These are phyloP conservation scores for Thoreauomyces humboldtii DNA, from an alignment of 192 early-diverging fungal genomes.

Conservation along the genomic window DNA sequence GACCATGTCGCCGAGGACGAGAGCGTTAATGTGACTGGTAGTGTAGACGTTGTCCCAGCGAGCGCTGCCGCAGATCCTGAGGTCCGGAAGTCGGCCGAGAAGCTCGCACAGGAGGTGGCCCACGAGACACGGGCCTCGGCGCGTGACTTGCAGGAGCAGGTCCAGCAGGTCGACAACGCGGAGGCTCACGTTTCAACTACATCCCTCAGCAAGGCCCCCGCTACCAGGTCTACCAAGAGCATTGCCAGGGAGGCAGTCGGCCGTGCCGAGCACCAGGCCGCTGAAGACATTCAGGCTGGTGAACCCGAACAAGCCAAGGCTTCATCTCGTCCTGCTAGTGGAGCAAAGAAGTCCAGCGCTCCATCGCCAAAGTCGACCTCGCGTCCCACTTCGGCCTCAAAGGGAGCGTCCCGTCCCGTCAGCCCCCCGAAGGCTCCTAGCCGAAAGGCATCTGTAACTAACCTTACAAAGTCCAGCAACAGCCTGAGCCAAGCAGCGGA, in stretches of 20 bases:
- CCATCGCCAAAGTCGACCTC: background rate
- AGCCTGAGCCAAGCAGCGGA: background rate
- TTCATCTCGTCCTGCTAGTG: background rate
- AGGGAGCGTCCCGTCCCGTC: background rate
- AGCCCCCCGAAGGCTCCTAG: background rate
- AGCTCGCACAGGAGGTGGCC: conserved; percentile 5
- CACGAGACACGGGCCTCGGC: conserved; percentile 2
- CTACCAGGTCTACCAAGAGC: conserved; percentile 6
- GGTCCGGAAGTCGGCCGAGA: background rate
- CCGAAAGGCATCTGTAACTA: conserved; percentile 1
- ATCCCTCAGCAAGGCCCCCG: background rate
- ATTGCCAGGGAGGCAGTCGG: conserved; percentile 8
- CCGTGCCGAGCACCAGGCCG: background rate
- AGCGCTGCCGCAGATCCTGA: conserved; percentile 9
- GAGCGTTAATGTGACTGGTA: background rate
- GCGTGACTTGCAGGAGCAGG: background rate
- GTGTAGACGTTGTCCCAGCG: conserved; percentile 9
- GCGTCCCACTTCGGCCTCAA: background rate
- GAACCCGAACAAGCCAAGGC: background rate
- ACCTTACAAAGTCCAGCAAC: conserved; percentile 1
- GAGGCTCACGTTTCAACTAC: conserved; percentile 13
- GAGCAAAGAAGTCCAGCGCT: background rate
- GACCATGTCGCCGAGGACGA: background rate
- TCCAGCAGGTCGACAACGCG: background rate
- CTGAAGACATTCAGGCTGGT: background rate